phyloP scores from a whole-genome alignment of 108 stramenopile species.

The Aurantiochytrium sp. region DNA sequence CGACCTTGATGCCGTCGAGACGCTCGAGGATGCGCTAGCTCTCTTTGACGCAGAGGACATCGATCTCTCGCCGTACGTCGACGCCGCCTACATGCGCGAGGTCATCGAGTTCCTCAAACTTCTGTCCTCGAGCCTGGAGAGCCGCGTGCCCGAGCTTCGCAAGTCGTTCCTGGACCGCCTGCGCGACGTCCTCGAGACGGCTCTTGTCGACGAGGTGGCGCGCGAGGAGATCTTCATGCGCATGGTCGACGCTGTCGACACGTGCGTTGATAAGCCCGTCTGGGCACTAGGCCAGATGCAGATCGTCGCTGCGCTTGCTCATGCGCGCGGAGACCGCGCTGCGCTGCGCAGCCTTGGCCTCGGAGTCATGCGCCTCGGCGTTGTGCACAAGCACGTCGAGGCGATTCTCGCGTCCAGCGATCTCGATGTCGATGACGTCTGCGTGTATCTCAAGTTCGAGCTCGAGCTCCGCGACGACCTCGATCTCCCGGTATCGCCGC shows the following conservation, averaged over 20 bases:
- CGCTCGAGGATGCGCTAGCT: not conserved
- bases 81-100: not conserved
- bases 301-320: not conserved
- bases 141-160: not conserved
- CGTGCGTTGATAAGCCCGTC: not conserved
- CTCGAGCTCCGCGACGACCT: not conserved
- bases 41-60: not conserved
- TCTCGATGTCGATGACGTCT: not conserved
- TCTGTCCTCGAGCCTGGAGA: not conserved
- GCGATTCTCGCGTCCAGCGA: not conserved
- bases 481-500: not conserved
- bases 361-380: not conserved
- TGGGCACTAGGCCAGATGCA: not conserved
- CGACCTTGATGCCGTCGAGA: not conserved
- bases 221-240: not conserved
- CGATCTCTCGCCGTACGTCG: not conserved
- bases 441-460: conserved; percentile 7
- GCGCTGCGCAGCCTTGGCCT: not conserved
- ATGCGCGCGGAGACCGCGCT: not conserved
- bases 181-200: not conserved
- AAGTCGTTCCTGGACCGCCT: not conserved
- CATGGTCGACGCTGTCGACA: not conserved
- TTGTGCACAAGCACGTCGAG: not conserved
- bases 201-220: not conserved
- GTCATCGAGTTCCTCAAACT: not conserved